A percentile compares a stretch with the other conserved stretches of the same genome.
Evolutionary conservation across 768 basidiomycete genomes (phyloP).

Genomic region (Exidia glandulosa): DNA sequence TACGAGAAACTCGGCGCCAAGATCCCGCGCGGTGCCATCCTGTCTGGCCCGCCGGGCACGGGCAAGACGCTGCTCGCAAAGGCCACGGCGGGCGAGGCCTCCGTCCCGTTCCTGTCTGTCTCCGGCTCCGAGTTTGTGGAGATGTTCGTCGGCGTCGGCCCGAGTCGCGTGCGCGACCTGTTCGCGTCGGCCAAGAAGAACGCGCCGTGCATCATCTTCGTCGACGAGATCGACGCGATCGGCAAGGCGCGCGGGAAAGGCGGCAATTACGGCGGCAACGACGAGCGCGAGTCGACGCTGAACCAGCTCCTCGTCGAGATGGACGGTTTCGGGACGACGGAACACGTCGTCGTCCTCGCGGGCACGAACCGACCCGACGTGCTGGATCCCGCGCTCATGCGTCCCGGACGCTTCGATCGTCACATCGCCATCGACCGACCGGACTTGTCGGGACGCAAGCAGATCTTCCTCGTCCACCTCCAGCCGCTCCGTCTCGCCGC

Average conservation of each 20-base stretch:
- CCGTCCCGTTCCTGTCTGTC: constrained; percentile 95
- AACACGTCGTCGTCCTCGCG: constrained; percentile 91
- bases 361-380: constrained; percentile 97
- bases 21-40: constrained; percentile 89
- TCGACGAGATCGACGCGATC: constrained; percentile 99
- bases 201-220: constrained; percentile 96
- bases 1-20: constrained; percentile 97
- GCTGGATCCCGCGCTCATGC: constrained; percentile 88
- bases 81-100: constrained; percentile 96
- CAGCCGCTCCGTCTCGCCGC: constrained; percentile 60
- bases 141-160: constrained; percentile 99
- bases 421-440: constrained; percentile 94
- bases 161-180: constrained; percentile 91
- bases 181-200: constrained; percentile 97
- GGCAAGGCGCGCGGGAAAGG: constrained; percentile 82
- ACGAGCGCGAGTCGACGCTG: constrained; percentile 93
- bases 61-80: constrained; percentile 98
- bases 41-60: constrained; percentile 94
- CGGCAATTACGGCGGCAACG: constrained; percentile 82
- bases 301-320: constrained; percentile 98
- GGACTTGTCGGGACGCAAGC: constrained; percentile 85
- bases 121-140: constrained; percentile 99
- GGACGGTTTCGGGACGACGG: constrained; percentile 97
- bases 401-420: constrained; percentile 94
- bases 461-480: constrained; percentile 91